Conservation (phyloP, 768 basidiomycete genomes). For the Chiua virens region DNA sequence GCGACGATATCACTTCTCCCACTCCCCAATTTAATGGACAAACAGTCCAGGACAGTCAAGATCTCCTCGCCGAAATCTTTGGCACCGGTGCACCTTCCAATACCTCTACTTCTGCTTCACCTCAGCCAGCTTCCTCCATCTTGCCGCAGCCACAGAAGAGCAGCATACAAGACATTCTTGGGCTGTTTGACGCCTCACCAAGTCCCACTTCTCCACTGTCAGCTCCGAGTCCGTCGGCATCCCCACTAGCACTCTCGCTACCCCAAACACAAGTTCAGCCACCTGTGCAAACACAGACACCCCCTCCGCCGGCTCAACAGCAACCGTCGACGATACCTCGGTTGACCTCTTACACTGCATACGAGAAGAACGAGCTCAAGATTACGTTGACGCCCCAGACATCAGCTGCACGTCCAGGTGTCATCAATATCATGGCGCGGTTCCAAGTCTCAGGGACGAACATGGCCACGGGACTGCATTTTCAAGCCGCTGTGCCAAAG, state of each 20-base stretch:
- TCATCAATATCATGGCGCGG: slow-evolving; percentile 86
- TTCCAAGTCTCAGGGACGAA: slow-evolving; percentile 69
- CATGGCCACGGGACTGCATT: slow-evolving; percentile 67
- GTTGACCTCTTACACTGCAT: slow-evolving; percentile 77
- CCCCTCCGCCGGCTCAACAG: slow-evolving; percentile 34
- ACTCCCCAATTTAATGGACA: slow-evolving; percentile 44
- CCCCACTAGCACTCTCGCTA: slow-evolving; percentile 40
- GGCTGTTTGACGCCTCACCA: slow-evolving; percentile 69
- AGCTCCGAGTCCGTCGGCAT: slow-evolving; percentile 8
- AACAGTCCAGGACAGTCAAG: slow-evolving; percentile 65
- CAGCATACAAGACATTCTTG: slow-evolving; percentile 87
- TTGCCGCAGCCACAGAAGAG: slow-evolving; percentile 50
- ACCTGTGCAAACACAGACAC: slow-evolving; percentile 34
- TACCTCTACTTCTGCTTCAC: slow-evolving; percentile 23
- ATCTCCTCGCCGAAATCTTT: slow-evolving; percentile 92
- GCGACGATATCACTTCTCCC: slow-evolving; percentile 62
- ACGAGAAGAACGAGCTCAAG: slow-evolving; percentile 87
- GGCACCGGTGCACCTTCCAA: slow-evolving; percentile 46
- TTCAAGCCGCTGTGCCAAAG: slow-evolving; percentile 98
- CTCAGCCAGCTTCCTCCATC: slow-evolving; percentile 38
- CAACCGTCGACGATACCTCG: slow-evolving; percentile 42
- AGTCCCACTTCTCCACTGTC: slow-evolving; percentile 28
- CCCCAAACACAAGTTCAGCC: slow-evolving; percentile 35
- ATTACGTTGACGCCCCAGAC: slow-evolving; percentile 90
- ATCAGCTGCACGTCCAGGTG: slow-evolving; percentile 75